Conservation (phyloP, 768 basidiomycete genomes). For the Artomyces pyxidatus region DNA sequence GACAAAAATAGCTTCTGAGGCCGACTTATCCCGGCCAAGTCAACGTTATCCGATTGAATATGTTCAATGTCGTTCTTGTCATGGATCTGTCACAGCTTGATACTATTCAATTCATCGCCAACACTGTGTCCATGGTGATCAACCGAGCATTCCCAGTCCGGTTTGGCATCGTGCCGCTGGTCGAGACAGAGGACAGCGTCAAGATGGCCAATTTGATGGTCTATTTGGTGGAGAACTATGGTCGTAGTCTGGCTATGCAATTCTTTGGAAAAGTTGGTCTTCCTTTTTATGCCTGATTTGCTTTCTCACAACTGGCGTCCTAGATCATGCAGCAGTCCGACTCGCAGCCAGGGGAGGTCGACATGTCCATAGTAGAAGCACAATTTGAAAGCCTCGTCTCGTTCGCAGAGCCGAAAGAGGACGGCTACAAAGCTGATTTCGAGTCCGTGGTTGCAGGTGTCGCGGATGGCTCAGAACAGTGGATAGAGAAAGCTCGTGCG, state of each 20-base stretch:
- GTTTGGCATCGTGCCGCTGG: slow-evolving; percentile 78
- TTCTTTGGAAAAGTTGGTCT: slow-evolving; percentile 3
- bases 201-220: slow-evolving; percentile 30
- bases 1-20: slow-evolving; percentile 52
- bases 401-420: not conserved
- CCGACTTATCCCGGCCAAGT: slow-evolving; percentile 77
- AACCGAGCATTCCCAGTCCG: slow-evolving; percentile 66
- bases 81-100: slow-evolving; percentile 67
- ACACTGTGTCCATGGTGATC: slow-evolving; percentile 62
- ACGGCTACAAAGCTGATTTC: not conserved
- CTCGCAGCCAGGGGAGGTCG: not conserved
- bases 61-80: slow-evolving; percentile 77
- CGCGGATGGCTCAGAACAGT: slow-evolving; percentile 2
- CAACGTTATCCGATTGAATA: slow-evolving; percentile 62
- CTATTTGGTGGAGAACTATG: slow-evolving; percentile 4
- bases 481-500: slow-evolving; percentile 19
- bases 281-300: no score
- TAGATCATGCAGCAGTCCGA: not conserved
- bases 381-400: slow-evolving; percentile 3
- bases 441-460: slow-evolving; percentile 1
- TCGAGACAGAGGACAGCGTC: slow-evolving; percentile 40
- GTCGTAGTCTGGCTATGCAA: not conserved
- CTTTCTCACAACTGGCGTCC: not conserved
- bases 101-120: slow-evolving; percentile 54
- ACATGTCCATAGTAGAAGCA: slow-evolving; percentile 2